phyloP scores from a whole-genome alignment of 2,329 filamentous ascomycete species.

The Coleophoma crateriformis region DNA sequence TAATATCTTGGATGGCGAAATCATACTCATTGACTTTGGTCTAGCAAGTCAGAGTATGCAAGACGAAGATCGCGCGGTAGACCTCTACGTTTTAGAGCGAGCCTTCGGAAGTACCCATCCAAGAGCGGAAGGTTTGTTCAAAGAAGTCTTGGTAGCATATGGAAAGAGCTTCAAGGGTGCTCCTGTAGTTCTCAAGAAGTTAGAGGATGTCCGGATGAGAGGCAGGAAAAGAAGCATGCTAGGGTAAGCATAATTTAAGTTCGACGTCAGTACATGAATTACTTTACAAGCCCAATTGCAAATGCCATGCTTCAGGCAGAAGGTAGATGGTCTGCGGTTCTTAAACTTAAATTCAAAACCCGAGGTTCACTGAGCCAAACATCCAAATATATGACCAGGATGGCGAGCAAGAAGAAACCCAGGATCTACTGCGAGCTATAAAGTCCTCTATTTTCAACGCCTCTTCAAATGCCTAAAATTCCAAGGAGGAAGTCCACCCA shows the following conservation, averaged over 20 bases:
- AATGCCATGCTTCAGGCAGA: too few relatives aligned
- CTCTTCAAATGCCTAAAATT: too few relatives aligned
- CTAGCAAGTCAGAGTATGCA: slow-evolving; percentile 74
- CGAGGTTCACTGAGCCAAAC: too few relatives aligned
- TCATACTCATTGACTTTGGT: slow-evolving; percentile 93
- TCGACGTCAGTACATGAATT: too few relatives aligned
- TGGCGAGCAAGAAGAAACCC: too few relatives aligned
- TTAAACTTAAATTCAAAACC: too few relatives aligned
- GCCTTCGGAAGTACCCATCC: slow-evolving; percentile 96
- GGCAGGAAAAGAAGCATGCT: slow-evolving; percentile 97
- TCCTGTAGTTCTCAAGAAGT: slow-evolving; percentile 65
- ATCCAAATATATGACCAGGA: too few relatives aligned
- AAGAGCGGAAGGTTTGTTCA: slow-evolving; percentile 70
- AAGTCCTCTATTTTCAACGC: too few relatives aligned
- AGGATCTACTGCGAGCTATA: too few relatives aligned
- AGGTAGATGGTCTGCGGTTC: too few relatives aligned
- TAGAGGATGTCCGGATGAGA: slow-evolving; percentile 90
- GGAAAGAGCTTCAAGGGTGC: slow-evolving; percentile 69
- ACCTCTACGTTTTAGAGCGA: slow-evolving; percentile 90
- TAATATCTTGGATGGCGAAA: slow-evolving; percentile 56
- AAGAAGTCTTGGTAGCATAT: slow-evolving; percentile 71
- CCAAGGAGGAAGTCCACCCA: too few relatives aligned
- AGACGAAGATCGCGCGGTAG: slow-evolving; percentile 92
- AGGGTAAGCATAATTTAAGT: slow-evolving; percentile 45
- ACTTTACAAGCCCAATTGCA: too few relatives aligned